A percentile compares a stretch with the other conserved stretches of the same genome.
Evolutionary conservation across 2,329 filamentous ascomycete genomes (phyloP).

Genomic region (Gnomoniopsis sp.): DNA sequence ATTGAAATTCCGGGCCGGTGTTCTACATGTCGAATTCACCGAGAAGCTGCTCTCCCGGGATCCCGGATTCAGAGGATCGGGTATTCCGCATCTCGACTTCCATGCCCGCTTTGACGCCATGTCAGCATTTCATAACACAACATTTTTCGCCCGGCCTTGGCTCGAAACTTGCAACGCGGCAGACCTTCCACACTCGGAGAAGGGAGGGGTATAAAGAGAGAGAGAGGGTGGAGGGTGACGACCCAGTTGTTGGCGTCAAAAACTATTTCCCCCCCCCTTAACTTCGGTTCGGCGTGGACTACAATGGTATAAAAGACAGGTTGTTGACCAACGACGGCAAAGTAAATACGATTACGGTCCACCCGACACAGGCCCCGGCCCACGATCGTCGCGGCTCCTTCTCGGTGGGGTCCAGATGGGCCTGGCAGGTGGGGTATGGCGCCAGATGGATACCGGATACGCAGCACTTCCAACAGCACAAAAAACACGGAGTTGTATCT

Average conservation of each 20-base stretch:
- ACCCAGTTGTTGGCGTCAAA: neutral
- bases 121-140: neutral
- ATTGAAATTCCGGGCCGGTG: neutral
- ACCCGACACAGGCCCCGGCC: neutral
- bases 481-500: too few relatives aligned
- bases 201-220: too few relatives aligned
- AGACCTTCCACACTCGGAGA: neutral
- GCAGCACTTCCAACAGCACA: too few relatives aligned
- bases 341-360: neutral
- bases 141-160: neutral
- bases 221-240: too few relatives aligned
- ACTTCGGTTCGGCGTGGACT: neutral
- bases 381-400: neutral
- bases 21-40: neutral
- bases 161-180: neutral
- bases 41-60: neutral
- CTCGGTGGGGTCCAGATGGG: neutral
- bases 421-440: neutral
- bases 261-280: neutral
- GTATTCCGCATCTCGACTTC: neutral
- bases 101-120: neutral
- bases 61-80: neutral
- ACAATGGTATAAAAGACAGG: neutral
- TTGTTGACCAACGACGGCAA: neutral
- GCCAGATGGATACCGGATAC: neutral